A percentile compares a stretch with the other conserved stretches of the same genome.
phyloP scores from a whole-genome alignment of 2,329 filamentous ascomycete genomes.

The Fusarium pseudoanthophilum region DNA sequence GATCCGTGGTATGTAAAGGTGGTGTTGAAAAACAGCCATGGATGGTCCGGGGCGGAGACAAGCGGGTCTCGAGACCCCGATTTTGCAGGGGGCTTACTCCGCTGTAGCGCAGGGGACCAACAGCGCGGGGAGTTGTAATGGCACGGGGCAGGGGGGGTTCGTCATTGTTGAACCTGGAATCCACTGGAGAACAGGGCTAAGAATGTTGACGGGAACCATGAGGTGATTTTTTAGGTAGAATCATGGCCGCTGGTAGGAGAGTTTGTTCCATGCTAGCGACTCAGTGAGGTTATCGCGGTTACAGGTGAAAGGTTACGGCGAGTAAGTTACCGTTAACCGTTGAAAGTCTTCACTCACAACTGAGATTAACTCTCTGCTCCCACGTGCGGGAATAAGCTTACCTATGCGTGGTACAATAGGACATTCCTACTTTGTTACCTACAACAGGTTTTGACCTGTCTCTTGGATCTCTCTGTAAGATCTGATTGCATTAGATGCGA shows the following conservation, averaged over 20 bases:
- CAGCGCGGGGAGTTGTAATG: conserved; percentile 30
- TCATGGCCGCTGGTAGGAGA: background rate
- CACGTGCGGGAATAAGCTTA: background rate
- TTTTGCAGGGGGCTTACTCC: conserved; percentile 29
- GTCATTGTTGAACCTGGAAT: conserved; percentile 23
- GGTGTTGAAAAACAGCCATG: conserved; percentile 39
- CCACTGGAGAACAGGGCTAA: conserved; percentile 5
- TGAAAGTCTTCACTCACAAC: background rate
- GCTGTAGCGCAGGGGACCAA: conserved; percentile 32
- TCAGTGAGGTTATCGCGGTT: conserved; percentile 22
- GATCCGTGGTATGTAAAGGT: conserved; percentile 34
- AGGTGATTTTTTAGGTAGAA: background rate
- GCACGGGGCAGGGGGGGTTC: conserved; percentile 25
- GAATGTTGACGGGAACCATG: background rate
- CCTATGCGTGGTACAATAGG: conserved; percentile 1
- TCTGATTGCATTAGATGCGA: conserved; percentile 27
- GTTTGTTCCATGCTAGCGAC: background rate
- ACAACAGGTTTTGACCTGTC: conserved; percentile 11
- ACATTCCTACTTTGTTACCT: background rate
- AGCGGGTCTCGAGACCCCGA: conserved; percentile 40
- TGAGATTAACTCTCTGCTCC: background rate
- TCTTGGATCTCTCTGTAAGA: conserved; percentile 15
- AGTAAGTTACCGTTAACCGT: background rate
- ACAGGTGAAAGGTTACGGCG: background rate
- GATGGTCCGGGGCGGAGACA: conserved; percentile 30